Evolutionary conservation across 2,329 filamentous ascomycete genomes (phyloP), one percentile per base, ranked within the genome.

Genomic region (Biscogniauxia marginata): DNA sequence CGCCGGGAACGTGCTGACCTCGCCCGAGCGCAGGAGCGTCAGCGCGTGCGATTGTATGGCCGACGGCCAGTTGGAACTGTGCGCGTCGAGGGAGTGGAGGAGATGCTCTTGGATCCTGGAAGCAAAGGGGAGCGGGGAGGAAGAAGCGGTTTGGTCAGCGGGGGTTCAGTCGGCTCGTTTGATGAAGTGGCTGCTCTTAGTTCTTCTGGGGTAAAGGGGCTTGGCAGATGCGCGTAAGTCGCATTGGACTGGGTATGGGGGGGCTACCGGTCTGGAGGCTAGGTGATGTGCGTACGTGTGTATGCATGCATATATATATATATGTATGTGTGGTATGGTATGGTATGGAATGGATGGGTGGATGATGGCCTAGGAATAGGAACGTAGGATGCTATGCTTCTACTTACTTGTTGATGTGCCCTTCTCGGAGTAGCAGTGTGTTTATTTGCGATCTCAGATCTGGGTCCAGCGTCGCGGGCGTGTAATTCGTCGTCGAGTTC

Each of bases 41-140:
- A 87, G 78, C 43, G 84, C 85, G 71, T 86, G 84, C 53, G 74
- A 71, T 65, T 87, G 83, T 60, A 88, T 75, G 49, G 74, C 66
- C 9, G 84, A 84, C 2, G 84, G 84, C 84, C 85, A 88, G 76
- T 88, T 85, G 61, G 79, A 74, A 4, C 75, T 70, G 72, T 86
- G 77, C 49, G 84, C 75, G 70, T 87, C 76, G 52, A 88, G 81
- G 58, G 81, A 71, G 73, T 87, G 84, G 45, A 87, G 80, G 67
- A 88, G 80, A 46, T 79, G 74, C 55, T 87, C 84, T 76, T 87
- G 84, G 64, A 88, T 87, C 63, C 85, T 86, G n/a, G n/a, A n/a
- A n/a, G n/a, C n/a, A n/a, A n/a, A 67, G 11, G 13, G 22, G 50
- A 50, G 23, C n/a, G n/a, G 24, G 24, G 54, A 20, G 24, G 44